These are phyloP conservation scores for Gossypium schwendimanii DNA, from an alignment of 441 rosid genomes.

Conservation along the genomic window DNA sequence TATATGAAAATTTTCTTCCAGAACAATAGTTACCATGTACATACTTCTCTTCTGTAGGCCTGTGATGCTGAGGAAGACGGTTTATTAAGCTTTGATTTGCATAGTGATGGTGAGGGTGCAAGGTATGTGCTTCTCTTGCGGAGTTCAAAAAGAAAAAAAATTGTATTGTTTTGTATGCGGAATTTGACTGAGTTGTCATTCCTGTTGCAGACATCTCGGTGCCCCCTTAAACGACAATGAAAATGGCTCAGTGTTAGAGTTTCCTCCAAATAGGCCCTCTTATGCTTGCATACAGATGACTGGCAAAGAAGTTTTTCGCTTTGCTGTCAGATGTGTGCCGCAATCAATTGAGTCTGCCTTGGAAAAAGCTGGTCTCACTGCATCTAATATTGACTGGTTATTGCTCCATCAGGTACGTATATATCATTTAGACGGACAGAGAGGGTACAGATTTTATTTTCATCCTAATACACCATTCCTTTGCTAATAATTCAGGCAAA, in stretches of 20 bases:
- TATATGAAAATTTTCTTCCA: neutral
- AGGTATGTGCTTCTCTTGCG: slow-evolving; percentile 36
- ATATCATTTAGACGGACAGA: no score
- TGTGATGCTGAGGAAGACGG: slow-evolving; percentile 79
- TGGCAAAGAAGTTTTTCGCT: slow-evolving; percentile 47
- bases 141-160: no score
- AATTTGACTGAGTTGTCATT: slow-evolving; percentile 10
- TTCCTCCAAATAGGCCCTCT: slow-evolving; percentile 53
- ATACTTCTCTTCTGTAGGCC: slow-evolving; percentile 36
- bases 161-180: neutral
- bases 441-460: no score
- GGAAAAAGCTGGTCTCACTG: no score
- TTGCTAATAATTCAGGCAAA: no score
- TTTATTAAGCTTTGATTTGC: slow-evolving; percentile 72
- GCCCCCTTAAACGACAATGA: slow-evolving; percentile 41
- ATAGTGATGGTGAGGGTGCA: slow-evolving; percentile 80
- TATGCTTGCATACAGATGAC: slow-evolving; percentile 84
- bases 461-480: no score
- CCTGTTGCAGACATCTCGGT: slow-evolving; percentile 58
- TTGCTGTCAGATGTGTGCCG: no score
- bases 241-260: slow-evolving; percentile 55
- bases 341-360: no score
- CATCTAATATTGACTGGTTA: no score
- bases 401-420: no score
- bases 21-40: neutral